These are phyloP conservation scores for Cinnamomum chago DNA, from an alignment of 164 flowering plant species.

Conservation along the genomic window DNA sequence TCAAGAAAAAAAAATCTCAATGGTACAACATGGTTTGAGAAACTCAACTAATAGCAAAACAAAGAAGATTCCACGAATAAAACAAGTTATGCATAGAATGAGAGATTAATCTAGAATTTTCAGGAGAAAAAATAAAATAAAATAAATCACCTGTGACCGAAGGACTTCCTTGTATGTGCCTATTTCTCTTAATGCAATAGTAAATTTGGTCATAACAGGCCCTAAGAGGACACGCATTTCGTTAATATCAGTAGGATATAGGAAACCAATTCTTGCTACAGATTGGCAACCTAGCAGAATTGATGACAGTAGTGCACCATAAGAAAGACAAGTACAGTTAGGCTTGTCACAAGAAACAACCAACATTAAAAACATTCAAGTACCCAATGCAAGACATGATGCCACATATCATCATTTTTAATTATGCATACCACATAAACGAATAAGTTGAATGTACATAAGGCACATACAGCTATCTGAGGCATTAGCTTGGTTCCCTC, in stretches of 20 bases:
- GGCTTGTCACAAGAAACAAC: too few species aligned
- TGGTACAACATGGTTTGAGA: conserved; percentile 2
- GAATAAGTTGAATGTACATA: too few species aligned
- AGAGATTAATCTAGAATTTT: background rate
- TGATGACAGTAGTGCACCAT: background rate
- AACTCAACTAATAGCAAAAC: background rate
- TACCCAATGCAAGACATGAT: too few species aligned
- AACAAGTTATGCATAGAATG: background rate
- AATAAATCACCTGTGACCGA: conserved; percentile 68
- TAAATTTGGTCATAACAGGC: conserved; percentile 95
- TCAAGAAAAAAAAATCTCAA: too few species aligned
- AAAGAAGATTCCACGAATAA: background rate
- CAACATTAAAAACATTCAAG: too few species aligned
- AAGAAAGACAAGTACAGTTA: background rate
- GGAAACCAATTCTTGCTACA: background rate
- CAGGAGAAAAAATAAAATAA: background rate
- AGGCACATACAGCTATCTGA: too few species aligned
- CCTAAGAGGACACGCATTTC: conserved; percentile 33
- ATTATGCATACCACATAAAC: too few species aligned
- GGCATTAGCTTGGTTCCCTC: too few species aligned
- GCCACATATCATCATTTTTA: too few species aligned
- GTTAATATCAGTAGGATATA: conserved; percentile 3
- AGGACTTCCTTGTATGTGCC: conserved; percentile 96
- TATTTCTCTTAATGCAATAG: conserved; percentile 92
- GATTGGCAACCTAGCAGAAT: background rate